A percentile compares a stretch with the other conserved stretches of the same genome.
Evolutionary conservation across 805 yeast species (phyloP).

Genomic region (Lachancea thermotolerans): DNA sequence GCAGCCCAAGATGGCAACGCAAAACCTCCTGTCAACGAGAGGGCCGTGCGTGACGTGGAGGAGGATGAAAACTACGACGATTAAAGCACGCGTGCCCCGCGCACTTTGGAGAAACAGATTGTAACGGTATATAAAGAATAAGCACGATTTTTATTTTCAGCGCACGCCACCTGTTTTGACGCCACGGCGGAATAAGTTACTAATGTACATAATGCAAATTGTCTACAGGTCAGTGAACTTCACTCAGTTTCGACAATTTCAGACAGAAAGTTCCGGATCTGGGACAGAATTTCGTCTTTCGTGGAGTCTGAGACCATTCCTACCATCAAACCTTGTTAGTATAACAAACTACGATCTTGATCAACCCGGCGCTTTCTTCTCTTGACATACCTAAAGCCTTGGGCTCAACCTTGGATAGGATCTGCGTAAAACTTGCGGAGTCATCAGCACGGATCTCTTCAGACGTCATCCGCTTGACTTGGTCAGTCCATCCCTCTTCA

Average conservation of each 20-base stretch:
- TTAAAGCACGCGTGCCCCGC: constrained; percentile 16
- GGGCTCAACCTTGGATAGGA: constrained; percentile 50
- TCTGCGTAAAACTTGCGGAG: constrained; percentile 44
- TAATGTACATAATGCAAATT: background rate
- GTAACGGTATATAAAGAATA: constrained; percentile 3
- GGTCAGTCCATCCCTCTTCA: constrained; percentile 83
- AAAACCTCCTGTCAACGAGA: constrained; percentile 15
- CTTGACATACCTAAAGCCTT: constrained; percentile 48
- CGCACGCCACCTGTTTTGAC: background rate
- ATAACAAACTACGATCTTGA: background rate
- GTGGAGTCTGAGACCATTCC: constrained; percentile 62
- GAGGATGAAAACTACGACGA: constrained; percentile 43
- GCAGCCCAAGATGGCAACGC: constrained; percentile 9
- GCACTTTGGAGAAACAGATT: background rate
- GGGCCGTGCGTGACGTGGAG: constrained; percentile 35
- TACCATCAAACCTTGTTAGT: constrained; percentile 12
- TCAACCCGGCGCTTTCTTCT: background rate
- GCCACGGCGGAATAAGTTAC: background rate
- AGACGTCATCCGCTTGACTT: constrained; percentile 55
- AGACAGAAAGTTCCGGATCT: constrained; percentile 55
- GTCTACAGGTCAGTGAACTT: background rate
- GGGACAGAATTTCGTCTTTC: constrained; percentile 49
- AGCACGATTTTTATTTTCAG: background rate
- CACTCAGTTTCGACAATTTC: constrained; percentile 37
- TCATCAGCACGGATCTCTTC: constrained; percentile 36